A percentile compares a stretch with the other conserved stretches of the same genome.
Evolutionary conservation across 2,329 filamentous ascomycete species (phyloP).

Genomic region (Pseudogymnoascus sp.): DNA sequence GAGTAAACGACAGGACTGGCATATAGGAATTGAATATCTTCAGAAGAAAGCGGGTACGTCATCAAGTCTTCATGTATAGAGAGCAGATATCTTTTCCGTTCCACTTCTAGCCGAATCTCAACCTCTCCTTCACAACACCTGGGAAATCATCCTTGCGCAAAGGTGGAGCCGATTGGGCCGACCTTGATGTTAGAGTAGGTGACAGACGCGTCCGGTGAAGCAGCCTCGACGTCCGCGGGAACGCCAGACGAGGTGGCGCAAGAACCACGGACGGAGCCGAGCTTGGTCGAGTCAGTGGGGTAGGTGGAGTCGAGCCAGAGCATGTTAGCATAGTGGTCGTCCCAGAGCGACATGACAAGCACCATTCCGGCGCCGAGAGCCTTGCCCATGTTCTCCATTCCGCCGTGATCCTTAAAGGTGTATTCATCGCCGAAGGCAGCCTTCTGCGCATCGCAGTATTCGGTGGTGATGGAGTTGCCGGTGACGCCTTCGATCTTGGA

Average conservation of each 20-base stretch:
- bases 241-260: conserved; percentile 48
- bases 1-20: background rate
- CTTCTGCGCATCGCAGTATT: conserved; percentile 52
- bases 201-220: conserved; percentile 39
- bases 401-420: conserved; percentile 47
- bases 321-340: conserved; percentile 57
- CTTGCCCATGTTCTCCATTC: conserved; percentile 46
- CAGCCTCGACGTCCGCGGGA: conserved; percentile 42
- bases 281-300: conserved; percentile 41
- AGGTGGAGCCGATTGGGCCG: conserved; percentile 29
- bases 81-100: background rate
- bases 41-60: conserved; percentile 1
- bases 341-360: conserved; percentile 54
- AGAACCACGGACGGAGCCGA: conserved; percentile 47
- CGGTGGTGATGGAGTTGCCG: conserved; percentile 47
- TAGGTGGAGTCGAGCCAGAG: conserved; percentile 66
- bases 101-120: background rate
- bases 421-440: conserved; percentile 46
- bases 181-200: conserved; percentile 29
- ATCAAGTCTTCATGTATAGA: background rate
- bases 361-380: conserved; percentile 55
- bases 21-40: conserved; percentile 2
- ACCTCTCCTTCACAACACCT: background rate
- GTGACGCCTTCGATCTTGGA: conserved; percentile 39
- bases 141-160: conserved; percentile 2